Conservation (phyloP, 2,329 filamentous ascomycete species). For the Fusarium cyanostomum region DNA sequence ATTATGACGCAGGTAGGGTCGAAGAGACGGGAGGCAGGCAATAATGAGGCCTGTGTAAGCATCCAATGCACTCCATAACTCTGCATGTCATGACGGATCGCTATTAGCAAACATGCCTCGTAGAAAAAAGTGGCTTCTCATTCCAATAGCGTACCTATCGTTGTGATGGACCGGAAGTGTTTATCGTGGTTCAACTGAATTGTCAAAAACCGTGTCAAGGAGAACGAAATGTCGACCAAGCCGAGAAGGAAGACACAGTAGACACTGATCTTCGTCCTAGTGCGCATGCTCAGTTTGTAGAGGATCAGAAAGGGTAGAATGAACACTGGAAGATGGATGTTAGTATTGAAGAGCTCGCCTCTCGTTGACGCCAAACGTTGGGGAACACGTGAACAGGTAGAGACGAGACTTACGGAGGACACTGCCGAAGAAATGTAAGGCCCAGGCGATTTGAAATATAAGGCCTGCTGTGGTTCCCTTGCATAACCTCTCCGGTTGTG, state of each 20-base stretch:
- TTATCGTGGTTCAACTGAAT: background rate
- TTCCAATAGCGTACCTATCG: constrained; percentile 1
- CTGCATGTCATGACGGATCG: background rate
- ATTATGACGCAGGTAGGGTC: constrained; percentile 14
- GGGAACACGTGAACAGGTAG: background rate
- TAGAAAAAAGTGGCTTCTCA: no score
- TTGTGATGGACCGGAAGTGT: constrained; percentile 4
- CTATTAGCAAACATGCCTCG: no score
- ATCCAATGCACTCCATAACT: constrained; percentile 22
- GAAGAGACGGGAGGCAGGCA: constrained; percentile 20
- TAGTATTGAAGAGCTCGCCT: background rate
- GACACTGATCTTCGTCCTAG: constrained; percentile 1
- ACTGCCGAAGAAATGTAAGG: constrained; percentile 1
- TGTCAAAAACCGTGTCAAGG: constrained; percentile 12
- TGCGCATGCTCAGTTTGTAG: constrained; percentile 5
- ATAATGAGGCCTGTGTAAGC: constrained; percentile 18
- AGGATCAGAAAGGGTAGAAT: constrained; percentile 2
- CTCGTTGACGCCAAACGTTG: no score
- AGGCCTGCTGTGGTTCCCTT: background rate
- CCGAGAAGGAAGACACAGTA: constrained; percentile 20
- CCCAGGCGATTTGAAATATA: constrained; percentile 6
- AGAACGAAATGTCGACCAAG: constrained; percentile 21
- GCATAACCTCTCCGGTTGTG: background rate
- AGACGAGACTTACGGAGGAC: background rate
- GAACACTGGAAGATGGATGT: background rate